Conservation (phyloP, 306 rosid genomes). For the Cucumis hystrix region DNA sequence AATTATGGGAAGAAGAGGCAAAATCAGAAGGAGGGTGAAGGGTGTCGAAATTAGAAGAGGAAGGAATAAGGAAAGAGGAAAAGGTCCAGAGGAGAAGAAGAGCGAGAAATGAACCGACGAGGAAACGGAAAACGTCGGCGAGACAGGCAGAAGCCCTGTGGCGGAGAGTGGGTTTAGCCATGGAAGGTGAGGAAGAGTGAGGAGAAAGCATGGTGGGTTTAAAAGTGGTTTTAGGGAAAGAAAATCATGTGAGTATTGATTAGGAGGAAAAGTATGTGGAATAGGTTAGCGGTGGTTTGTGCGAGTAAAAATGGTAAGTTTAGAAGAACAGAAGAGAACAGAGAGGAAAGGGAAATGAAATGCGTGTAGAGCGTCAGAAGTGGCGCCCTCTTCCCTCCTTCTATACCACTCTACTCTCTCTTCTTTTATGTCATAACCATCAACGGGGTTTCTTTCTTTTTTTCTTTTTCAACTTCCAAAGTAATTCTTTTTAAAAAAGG, state of each 20-base stretch:
- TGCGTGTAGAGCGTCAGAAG: background rate
- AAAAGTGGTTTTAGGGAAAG: background rate
- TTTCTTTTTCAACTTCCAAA: too few relatives aligned
- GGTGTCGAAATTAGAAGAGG: background rate
- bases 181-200: background rate
- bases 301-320: background rate
- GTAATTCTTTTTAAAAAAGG: too few relatives aligned
- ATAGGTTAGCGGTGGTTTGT: background rate
- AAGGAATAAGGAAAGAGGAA: background rate
- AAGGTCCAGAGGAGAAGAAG: constrained; percentile 14
- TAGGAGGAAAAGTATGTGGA: background rate
- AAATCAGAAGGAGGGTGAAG: background rate
- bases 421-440: background rate
- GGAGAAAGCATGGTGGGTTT: background rate
- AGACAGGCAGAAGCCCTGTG: constrained; percentile 1
- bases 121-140: background rate
- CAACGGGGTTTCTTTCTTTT: background rate
- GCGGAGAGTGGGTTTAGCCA: constrained; percentile 15
- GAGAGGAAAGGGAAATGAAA: background rate
- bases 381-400: background rate
- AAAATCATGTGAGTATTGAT: background rate
- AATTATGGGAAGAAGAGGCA: background rate
- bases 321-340: background rate
- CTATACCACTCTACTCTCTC: background rate
- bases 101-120: background rate